These are phyloP conservation scores for Dalechampia spathulata DNA, from an alignment of 441 rosid species.

Conservation along the genomic window DNA sequence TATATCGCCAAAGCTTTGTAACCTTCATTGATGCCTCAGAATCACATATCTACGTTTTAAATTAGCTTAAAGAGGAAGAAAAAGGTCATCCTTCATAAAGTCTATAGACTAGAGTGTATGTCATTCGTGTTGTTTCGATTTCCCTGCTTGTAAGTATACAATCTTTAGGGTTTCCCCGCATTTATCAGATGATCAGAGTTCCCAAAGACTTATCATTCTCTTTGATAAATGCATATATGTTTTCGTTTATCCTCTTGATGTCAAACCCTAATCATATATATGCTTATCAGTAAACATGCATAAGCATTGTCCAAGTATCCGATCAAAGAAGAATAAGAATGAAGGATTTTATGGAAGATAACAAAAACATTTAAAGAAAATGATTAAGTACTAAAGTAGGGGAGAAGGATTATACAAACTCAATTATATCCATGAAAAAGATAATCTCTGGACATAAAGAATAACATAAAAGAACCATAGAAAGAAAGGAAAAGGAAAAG, in stretches of 20 bases:
- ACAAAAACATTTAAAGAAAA: neutral
- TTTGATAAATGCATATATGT: no score
- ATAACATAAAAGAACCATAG: no score
- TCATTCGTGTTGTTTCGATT: neutral
- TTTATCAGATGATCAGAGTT: neutral
- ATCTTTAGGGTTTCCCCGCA: neutral
- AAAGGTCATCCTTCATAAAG: conserved; percentile 10
- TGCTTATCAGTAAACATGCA: no score
- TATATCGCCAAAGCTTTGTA: conserved; percentile 8
- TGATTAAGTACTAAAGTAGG: neutral
- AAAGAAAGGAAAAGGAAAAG: no score
- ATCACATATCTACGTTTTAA: conserved; percentile 1
- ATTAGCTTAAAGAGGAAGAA: no score
- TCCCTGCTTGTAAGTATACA: no score
- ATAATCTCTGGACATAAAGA: conserved; percentile 24
- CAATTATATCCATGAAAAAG: conserved; percentile 9
- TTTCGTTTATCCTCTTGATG: no score
- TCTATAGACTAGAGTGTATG: neutral
- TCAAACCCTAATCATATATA: conserved; percentile 38
- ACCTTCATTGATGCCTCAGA: conserved; percentile 15
- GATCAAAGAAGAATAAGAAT: neutral
- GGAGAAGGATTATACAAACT: conserved; percentile 10
- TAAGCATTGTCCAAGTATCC: neutral
- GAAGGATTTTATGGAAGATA: no score
- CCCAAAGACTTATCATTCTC: neutral